Evolutionary conservation across 2,329 filamentous ascomycete species (phyloP).

Genomic region (Ramularia collo-cygni): DNA sequence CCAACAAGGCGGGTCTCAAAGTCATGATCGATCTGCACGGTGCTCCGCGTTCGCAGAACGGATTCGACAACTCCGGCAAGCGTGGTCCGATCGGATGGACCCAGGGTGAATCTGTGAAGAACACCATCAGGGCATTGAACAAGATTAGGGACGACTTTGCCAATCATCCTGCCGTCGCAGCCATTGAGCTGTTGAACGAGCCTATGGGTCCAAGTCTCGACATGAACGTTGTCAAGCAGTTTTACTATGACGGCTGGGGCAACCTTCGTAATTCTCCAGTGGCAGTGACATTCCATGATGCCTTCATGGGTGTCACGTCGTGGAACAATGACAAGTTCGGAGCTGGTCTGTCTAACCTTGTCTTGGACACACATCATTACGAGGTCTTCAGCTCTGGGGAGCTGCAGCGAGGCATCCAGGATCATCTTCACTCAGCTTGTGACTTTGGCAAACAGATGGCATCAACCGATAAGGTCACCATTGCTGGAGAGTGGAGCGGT

Average conservation of each 20-base stretch:
- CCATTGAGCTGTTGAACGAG: conserved; percentile 44
- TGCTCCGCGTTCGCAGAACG: conserved; percentile 58
- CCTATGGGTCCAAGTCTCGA: conserved; percentile 38
- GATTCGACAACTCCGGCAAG: conserved; percentile 60
- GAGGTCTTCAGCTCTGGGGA: conserved; percentile 38
- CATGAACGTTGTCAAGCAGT: conserved; percentile 38
- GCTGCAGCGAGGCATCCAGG: conserved; percentile 31
- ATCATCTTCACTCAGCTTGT: conserved; percentile 39
- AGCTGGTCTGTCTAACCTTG: conserved; percentile 37
- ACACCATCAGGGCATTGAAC: conserved; percentile 39
- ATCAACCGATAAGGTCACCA: conserved; percentile 50
- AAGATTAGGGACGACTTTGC: conserved; percentile 42
- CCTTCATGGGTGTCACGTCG: conserved; percentile 38
- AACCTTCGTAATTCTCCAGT: conserved; percentile 37
- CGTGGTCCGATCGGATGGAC: conserved; percentile 41
- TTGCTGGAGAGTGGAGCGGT: conserved; percentile 63
- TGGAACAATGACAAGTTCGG: conserved; percentile 38
- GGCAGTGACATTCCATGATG: conserved; percentile 42
- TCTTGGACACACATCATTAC: conserved; percentile 44
- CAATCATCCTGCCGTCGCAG: conserved; percentile 38
- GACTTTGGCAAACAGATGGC: conserved; percentile 41
- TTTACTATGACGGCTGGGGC: conserved; percentile 45
- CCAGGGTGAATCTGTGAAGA: conserved; percentile 36
- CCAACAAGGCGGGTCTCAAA: conserved; percentile 50
- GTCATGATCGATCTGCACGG: conserved; percentile 64